Conservation (phyloP, 495 filamentous ascomycete genomes). For the Aspergillus leporis region DNA sequence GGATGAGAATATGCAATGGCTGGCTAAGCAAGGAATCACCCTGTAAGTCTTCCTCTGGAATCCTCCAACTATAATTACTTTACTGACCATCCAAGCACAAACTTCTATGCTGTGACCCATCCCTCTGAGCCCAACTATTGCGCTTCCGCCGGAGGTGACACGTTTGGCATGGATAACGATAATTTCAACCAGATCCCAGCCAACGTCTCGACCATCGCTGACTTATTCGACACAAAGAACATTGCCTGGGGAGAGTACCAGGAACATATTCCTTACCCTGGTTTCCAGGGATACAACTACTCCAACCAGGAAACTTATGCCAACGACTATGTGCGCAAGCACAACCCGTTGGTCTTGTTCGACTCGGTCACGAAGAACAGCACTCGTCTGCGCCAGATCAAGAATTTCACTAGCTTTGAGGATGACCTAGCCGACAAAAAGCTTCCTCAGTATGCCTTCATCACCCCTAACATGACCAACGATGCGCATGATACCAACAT, state of each 20-base stretch:
- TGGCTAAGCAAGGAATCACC: slow-evolving; percentile 63
- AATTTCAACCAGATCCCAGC: slow-evolving; percentile 53
- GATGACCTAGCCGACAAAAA: slow-evolving; percentile 55
- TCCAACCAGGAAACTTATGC: slow-evolving; percentile 51
- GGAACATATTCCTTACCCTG: slow-evolving; percentile 68
- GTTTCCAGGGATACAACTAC: slow-evolving; percentile 60
- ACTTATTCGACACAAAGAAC: slow-evolving; percentile 66
- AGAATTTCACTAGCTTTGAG: slow-evolving; percentile 66
- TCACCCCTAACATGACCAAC: slow-evolving; percentile 77
- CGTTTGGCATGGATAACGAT: slow-evolving; percentile 71
- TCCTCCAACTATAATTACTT: background rate
- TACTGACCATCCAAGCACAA: slow-evolving; percentile 35
- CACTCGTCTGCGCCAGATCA: slow-evolving; percentile 59
- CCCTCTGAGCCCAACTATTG: slow-evolving; percentile 74
- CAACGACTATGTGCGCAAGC: slow-evolving; percentile 77
- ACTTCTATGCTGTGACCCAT: slow-evolving; percentile 64
- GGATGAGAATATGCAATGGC: slow-evolving; percentile 54
- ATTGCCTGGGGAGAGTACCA: slow-evolving; percentile 72
- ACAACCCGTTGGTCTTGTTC: slow-evolving; percentile 65
- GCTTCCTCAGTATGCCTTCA: slow-evolving; percentile 72
- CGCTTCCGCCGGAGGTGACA: slow-evolving; percentile 61
- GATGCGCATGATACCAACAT: slow-evolving; percentile 71
- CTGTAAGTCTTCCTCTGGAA: slow-evolving; percentile 29
- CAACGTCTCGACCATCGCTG: slow-evolving; percentile 68
- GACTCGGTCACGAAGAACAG: slow-evolving; percentile 56